Percentiles rank a stretch among this genome's conserved stretches.
Evolutionary conservation across 495 filamentous ascomycete species (phyloP).

Genomic region (Penicillium desertorum): DNA sequence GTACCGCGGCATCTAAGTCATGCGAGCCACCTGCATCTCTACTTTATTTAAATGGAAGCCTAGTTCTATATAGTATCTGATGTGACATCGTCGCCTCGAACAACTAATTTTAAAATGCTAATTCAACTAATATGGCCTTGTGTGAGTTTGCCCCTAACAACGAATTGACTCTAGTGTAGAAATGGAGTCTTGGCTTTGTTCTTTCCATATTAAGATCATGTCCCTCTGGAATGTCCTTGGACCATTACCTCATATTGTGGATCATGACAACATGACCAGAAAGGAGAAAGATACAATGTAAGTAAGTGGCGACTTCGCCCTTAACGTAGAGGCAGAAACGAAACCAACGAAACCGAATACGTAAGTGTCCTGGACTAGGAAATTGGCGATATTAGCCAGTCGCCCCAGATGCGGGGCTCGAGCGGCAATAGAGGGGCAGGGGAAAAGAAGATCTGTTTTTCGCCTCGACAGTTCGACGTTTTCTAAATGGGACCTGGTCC

Average conservation of each 20-base stretch:
- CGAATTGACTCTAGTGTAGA: slow-evolving; percentile 4
- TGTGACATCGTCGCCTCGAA: not conserved
- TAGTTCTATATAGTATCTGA: not conserved
- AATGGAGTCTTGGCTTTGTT: not conserved
- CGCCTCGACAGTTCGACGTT: not conserved
- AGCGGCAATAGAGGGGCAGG: slow-evolving; percentile 4
- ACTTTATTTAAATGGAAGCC: slow-evolving; percentile 2
- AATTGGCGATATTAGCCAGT: slow-evolving; percentile 3
- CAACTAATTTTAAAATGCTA: not conserved
- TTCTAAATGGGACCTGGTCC: slow-evolving; percentile 1
- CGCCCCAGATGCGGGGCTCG: slow-evolving; percentile 8
- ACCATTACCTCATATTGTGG: slow-evolving; percentile 1
- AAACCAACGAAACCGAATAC: not conserved
- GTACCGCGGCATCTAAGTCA: not conserved
- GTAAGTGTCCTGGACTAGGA: slow-evolving; percentile 3
- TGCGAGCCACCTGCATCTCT: not conserved
- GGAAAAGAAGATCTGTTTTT: not conserved
- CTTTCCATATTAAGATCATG: not conserved
- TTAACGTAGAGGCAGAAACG: not conserved
- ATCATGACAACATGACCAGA: not conserved
- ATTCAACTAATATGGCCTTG: not conserved
- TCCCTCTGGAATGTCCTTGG: not conserved
- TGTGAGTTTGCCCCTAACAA: slow-evolving; percentile 2
- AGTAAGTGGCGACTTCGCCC: slow-evolving; percentile 3
- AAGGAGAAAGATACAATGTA: not conserved